Evolutionary conservation across 2,329 filamentous ascomycete species (phyloP).

Genomic region (Dendryphion nanum): DNA sequence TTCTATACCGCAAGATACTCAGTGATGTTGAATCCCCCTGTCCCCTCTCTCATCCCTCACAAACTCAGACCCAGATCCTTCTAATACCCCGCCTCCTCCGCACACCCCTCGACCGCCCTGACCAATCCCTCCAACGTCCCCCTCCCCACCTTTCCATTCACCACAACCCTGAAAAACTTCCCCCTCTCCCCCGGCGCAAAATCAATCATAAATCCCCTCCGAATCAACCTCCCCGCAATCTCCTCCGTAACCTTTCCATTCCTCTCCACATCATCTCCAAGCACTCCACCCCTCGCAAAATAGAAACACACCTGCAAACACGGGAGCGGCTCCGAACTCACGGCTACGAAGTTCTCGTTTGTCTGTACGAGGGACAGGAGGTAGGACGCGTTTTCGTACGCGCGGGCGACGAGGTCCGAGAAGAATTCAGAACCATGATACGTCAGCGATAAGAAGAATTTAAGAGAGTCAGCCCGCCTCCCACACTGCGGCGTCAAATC

Average conservation of each 20-base stretch:
- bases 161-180: conserved; percentile 67
- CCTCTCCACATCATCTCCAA: conserved; percentile 45
- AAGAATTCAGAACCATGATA: conserved; percentile 83
- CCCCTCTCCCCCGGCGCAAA: conserved; percentile 62
- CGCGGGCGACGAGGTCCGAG: conserved; percentile 60
- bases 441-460: conserved; percentile 83
- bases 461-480: conserved; percentile 78
- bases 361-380: conserved; percentile 61
- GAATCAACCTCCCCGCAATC: conserved; percentile 55
- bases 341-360: conserved; percentile 63
- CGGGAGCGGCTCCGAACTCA: conserved; percentile 69
- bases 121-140: conserved; percentile 64
- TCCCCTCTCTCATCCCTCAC: neutral
- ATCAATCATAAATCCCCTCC: conserved; percentile 68
- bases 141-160: conserved; percentile 60
- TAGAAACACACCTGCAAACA: conserved; percentile 97
- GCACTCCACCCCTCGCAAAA: conserved; percentile 60
- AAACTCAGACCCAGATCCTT: neutral
- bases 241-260: conserved; percentile 58
- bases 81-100: conserved; percentile 30
- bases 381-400: conserved; percentile 68
- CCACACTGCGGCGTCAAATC: conserved; percentile 94
- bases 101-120: conserved; percentile 54
- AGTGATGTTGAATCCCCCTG: too few species aligned
- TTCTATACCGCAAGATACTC: too few species aligned